A percentile compares a stretch with the other conserved stretches of the same genome.
Evolutionary conservation across 148 eudicot genomes (phyloP).

Genomic region (Rhododendron ovatum): DNA sequence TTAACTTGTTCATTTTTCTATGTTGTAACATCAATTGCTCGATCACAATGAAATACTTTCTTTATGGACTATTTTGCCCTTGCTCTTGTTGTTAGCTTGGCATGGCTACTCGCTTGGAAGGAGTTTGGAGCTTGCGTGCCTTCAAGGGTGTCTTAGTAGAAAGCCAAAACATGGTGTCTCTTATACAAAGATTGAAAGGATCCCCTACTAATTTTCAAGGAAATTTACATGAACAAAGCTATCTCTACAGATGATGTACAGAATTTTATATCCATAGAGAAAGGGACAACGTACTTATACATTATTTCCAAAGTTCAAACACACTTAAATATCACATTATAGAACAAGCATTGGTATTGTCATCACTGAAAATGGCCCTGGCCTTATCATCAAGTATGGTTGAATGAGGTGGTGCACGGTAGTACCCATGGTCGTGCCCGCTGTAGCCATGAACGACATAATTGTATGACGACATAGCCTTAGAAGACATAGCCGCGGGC

Average conservation of each 20-base stretch:
- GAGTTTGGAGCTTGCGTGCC: too few relatives aligned
- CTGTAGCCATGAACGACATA: slow-evolving; percentile 32
- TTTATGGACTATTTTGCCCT: not conserved
- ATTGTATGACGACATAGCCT: slow-evolving; percentile 30
- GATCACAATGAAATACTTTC: not conserved
- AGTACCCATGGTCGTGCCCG: slow-evolving; percentile 28
- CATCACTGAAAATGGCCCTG: slow-evolving; percentile 46
- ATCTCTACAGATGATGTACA: not conserved
- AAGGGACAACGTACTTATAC: not conserved
- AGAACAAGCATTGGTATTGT: slow-evolving; percentile 43
- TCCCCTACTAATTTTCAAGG: not conserved
- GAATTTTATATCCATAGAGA: not conserved
- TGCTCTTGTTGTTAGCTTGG: not conserved
- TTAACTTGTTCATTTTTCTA: too few relatives aligned
- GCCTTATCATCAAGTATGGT: slow-evolving; percentile 15
- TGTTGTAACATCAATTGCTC: not conserved
- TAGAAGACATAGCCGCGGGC: slow-evolving; percentile 20
- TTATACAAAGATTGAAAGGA: not conserved
- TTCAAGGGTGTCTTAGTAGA: too few relatives aligned
- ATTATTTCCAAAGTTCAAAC: not conserved
- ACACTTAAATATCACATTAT: slow-evolving; percentile 36
- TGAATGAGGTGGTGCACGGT: slow-evolving; percentile 16
- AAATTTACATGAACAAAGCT: not conserved
- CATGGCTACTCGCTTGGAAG: too few relatives aligned
- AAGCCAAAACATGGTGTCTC: too few relatives aligned